Base-by-base conservation (phyloP, 1,284 basidiomycete genomes). In the Ceratobasidium sp. region DNA sequence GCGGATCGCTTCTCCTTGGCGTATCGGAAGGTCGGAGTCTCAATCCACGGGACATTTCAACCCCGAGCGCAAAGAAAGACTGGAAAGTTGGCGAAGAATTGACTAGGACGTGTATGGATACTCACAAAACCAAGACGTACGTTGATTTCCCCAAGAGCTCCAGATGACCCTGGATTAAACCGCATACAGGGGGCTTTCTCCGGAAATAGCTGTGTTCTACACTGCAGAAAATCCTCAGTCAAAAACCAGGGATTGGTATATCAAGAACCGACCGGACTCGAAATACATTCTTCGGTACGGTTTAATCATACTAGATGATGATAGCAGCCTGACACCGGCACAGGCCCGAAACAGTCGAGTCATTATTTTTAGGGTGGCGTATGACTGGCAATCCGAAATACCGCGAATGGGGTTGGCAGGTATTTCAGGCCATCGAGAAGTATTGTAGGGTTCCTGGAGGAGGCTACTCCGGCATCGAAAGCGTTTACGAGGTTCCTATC, bases 271-370 rank as follows among this genome's bases (percentile, higher is more conserved):
- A 8, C 84, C 94, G 84, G 95, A 98, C 77, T 93, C 94, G 13
- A 88, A 94, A 70, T 98, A 98, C 80, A 97, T 98, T 76, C 87
- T 97, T 16, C 86, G 93, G 89, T 89, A 75, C n/a, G 26, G 84
- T 43, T 55, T 23, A 13, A 44, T 23, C 28, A 21, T 62, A n/a
- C 26, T 11, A 28, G 8, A 41, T 46, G 9, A 43, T 14, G 26
- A 32, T 41, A 70, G 28, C 61, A 2, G 14, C 23, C 28, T 43
- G 13, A 58, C 8, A 54, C 9, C n/a, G 11, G 16, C 62, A 13
- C 73, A 93, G 95, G 2, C 96, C 96, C 1, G 96, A 98, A 82
- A 98, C 96, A 1, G 89, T 96, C 46, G 96, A 98, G 82, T 96
- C 94, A 0, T 87, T 98, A 35, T 96, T 98, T 84, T 84, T 96